Evolutionary conservation across 345 rosid genomes (phyloP).

Genomic region (Cardamine occulta): DNA sequence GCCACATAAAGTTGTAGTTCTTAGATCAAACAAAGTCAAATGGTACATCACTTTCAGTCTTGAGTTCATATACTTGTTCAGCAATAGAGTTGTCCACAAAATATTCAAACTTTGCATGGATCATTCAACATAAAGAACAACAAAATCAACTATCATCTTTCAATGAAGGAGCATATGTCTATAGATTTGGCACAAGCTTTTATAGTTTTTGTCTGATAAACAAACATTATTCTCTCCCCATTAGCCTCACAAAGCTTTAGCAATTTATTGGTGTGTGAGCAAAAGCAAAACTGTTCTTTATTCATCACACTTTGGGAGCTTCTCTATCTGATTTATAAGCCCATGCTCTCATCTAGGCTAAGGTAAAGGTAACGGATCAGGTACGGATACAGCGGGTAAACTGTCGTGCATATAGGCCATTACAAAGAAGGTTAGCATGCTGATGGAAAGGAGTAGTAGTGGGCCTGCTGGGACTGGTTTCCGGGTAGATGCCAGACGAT

Average conservation of each 20-base stretch:
- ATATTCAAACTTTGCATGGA: not conserved
- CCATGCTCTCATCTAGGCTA: conserved; percentile 26
- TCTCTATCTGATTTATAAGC: not conserved
- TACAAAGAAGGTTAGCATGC: conserved; percentile 60
- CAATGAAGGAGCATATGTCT: not conserved
- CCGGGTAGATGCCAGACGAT: conserved; percentile 68
- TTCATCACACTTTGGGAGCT: conserved; percentile 23
- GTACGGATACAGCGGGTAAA: conserved; percentile 27
- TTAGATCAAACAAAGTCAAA: conserved; percentile 10
- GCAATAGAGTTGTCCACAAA: not conserved
- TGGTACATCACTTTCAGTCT: not conserved
- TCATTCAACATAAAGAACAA: not conserved
- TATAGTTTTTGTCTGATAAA: not conserved
- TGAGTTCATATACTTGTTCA: not conserved
- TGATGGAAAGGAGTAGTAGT: conserved; percentile 63
- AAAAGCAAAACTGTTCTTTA: conserved; percentile 26
- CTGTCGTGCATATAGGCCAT: conserved; percentile 48
- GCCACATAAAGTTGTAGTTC: conserved; percentile 7
- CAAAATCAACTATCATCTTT: too few species aligned
- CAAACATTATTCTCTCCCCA: conserved; percentile 22
- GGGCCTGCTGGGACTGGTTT: conserved; percentile 73
- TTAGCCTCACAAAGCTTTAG: conserved; percentile 25
- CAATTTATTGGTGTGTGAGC: conserved; percentile 33
- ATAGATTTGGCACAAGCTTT: conserved; percentile 6
- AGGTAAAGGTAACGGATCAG: conserved; percentile 39